Conservation (phyloP, 257 asterid genomes). For the Avicennia marina region DNA sequence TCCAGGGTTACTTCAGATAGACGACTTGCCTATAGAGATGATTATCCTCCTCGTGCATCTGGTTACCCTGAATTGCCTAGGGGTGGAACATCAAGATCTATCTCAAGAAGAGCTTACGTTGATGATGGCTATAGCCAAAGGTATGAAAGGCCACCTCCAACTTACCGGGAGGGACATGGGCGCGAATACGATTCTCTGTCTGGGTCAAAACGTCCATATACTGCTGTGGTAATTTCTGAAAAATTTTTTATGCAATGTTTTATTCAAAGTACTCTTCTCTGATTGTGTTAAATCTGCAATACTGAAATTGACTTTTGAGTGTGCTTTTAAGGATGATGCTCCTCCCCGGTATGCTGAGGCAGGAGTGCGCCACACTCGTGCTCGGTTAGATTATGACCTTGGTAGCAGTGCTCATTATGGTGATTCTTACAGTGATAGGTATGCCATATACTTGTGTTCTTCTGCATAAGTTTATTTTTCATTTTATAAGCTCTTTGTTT, state of each 20-base stretch:
- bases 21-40: conserved; percentile 69
- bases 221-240: conserved; percentile 53
- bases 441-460: not conserved
- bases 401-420: conserved; percentile 69
- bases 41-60: conserved; percentile 71
- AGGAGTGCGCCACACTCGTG: conserved; percentile 85
- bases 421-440: conserved; percentile 89
- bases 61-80: conserved; percentile 72
- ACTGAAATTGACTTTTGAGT: conserved; percentile 12
- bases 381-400: conserved; percentile 81
- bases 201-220: conserved; percentile 89
- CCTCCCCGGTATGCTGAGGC: conserved; percentile 82
- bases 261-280: not conserved
- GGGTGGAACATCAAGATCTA: conserved; percentile 62
- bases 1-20: conserved; percentile 65
- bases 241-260: not conserved
- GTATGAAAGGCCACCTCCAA: conserved; percentile 82
- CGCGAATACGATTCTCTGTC: conserved; percentile 69
- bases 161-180: conserved; percentile 68
- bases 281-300: conserved; percentile 17
- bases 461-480: not conserved
- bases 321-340: conserved; percentile 57
- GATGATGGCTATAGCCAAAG: conserved; percentile 79
- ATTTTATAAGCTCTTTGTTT: not conserved
- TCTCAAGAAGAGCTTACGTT: conserved; percentile 67